Conservation (phyloP, 352 stramenopile species). For the Pelagophyceae sp. region DNA sequence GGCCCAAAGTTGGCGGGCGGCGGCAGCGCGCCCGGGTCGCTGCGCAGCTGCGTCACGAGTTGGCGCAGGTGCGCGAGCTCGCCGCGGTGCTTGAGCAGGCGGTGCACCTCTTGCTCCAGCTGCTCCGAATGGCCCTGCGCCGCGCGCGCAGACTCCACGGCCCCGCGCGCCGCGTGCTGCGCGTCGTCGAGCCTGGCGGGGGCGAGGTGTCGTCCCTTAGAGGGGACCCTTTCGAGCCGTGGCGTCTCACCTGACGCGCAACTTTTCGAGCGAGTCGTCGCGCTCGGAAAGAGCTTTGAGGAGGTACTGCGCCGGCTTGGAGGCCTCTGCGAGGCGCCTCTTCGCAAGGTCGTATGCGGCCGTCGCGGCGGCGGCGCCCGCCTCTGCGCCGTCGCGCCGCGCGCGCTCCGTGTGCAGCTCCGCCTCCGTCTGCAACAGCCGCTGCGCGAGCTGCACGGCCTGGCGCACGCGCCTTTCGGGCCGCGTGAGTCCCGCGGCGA, state of each 20-base stretch:
- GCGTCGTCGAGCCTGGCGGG: constrained; percentile 3
- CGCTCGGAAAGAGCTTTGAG: constrained; percentile 3
- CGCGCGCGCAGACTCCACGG: not conserved
- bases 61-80: not conserved
- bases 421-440: constrained; percentile 9
- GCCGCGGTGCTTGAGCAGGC: constrained; percentile 13
- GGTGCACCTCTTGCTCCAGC: constrained; percentile 5
- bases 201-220: too few species aligned
- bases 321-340: not conserved
- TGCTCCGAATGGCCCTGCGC: not conserved
- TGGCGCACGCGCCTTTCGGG: constrained; percentile 12
- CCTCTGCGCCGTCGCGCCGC: not conserved
- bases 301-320: constrained; percentile 10
- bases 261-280: not conserved
- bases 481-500: constrained; percentile 8
- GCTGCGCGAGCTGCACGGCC: constrained; percentile 10
- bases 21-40: not conserved
- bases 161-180: not conserved
- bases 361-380: not conserved
- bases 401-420: not conserved
- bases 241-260: not conserved
- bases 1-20: too few species aligned
- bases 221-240: too few species aligned
- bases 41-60: not conserved
- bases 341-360: not conserved